Base-by-base conservation (phyloP, 306 rosid species). In the Pterocarpus santalinus region DNA sequence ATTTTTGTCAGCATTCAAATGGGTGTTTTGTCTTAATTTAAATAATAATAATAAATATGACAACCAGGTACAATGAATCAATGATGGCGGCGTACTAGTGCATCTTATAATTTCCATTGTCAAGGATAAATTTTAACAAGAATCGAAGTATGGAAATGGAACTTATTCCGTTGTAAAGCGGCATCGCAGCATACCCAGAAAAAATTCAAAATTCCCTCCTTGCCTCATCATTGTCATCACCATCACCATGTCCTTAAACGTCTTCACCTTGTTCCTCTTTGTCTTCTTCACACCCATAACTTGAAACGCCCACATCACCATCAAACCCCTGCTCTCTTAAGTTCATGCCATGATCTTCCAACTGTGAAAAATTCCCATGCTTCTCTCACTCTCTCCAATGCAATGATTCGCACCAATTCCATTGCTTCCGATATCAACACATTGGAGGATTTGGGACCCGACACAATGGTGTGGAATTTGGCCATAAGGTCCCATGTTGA, bases 271-370 rank as follows among this genome's bases (percentile, higher is more conserved):
- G 67, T 55, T 47, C 69, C 60, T 35, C 65, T 58, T n/a, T 61
- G 82, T 78, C 55, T 87, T 76, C 78, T 90, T 73, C 86, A 38
- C 83, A 17, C 87, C 91, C 88, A 84, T 90, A 77, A 82, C 90
- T 34, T 86, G 85, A 88, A 80, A 72, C 52, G 43, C 49, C 64
- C 33, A 12, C 47, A 14, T 65, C 85, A 36, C 76, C 32, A 55
- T 55, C 28, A 60, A 53, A 34, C 47, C 76, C 33, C 44, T 70
- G 7, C 79, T 63, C 62, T 75, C 39, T 72, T 76, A 12, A 62
- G 33, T 47, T 85, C 85, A 28, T 85, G 85, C 78, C 58, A 30
- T 15, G 66, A 81, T 70, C 89, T 80, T 62, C 84, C 4, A 16
- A 66, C 79, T 11, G 53, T 81, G 68, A 85, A 44, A 38, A 78